A percentile compares a stretch with the other conserved stretches of the same genome.
phyloP scores from a whole-genome alignment of 331 rosid genomes.

The Rosa hybrid region DNA sequence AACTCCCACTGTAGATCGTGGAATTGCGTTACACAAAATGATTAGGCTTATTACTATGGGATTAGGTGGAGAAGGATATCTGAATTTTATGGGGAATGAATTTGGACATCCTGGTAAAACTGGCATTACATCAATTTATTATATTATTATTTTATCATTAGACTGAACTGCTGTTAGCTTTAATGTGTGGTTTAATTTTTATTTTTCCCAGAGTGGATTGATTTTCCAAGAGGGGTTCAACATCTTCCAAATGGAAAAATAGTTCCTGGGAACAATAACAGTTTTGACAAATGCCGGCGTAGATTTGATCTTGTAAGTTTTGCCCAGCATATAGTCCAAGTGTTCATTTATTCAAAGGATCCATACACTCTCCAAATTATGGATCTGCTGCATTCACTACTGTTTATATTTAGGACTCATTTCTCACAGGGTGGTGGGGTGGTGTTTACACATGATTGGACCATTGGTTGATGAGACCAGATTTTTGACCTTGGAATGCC shows the following conservation, averaged over 20 bases:
- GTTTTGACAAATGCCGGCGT: slow-evolving; percentile 93
- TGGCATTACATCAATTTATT: slow-evolving; percentile 6
- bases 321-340: not conserved
- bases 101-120: slow-evolving; percentile 96
- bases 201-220: slow-evolving; percentile 80
- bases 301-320: slow-evolving; percentile 94
- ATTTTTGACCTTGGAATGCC: not conserved
- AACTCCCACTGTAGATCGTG: slow-evolving; percentile 71
- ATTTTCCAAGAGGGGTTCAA: slow-evolving; percentile 90
- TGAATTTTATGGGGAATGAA: slow-evolving; percentile 99
- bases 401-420: not conserved
- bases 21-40: slow-evolving; percentile 81
- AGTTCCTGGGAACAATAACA: slow-evolving; percentile 65
- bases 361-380: not conserved
- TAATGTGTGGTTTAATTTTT: slow-evolving; percentile 15
- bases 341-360: not conserved
- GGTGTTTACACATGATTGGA: not conserved
- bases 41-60: slow-evolving; percentile 96
- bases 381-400: not conserved
- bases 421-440: not conserved
- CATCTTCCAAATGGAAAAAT: slow-evolving; percentile 64
- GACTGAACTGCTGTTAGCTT: not conserved
- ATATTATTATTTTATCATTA: not conserved
- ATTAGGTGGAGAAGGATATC: slow-evolving; percentile 96
- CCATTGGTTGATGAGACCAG: not conserved